Evolutionary conservation across 2,329 filamentous ascomycete species (phyloP).

Genomic region (Fusarium pininemorale): DNA sequence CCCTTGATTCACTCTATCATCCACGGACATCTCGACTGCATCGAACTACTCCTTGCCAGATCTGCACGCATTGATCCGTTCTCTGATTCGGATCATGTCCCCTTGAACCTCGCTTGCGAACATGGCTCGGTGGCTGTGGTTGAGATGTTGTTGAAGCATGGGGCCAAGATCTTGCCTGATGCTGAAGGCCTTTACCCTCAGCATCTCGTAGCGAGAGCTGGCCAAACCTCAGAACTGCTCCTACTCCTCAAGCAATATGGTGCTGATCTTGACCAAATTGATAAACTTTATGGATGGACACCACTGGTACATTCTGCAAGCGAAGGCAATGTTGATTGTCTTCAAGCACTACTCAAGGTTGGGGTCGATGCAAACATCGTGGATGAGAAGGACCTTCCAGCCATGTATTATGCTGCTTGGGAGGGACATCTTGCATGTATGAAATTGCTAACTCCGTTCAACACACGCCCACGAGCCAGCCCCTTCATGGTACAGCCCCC

Average conservation of each 20-base stretch:
- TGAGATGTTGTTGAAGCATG: constrained; percentile 81
- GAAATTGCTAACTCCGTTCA: constrained; percentile 77
- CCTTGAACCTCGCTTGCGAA: constrained; percentile 93
- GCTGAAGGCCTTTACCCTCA: constrained; percentile 98
- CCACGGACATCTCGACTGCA: constrained; percentile 82
- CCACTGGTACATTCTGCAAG: constrained; percentile 95
- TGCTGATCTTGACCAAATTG: constrained; percentile 88
- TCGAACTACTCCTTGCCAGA: constrained; percentile 77
- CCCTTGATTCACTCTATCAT: constrained; percentile 95
- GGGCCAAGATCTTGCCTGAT: constrained; percentile 86
- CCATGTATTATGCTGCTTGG: constrained; percentile 99
- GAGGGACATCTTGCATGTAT: constrained; percentile 96
- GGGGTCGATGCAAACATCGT: constrained; percentile 81
- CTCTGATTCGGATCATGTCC: constrained; percentile 90
- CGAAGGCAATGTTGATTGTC: constrained; percentile 90
- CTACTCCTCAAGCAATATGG: constrained; percentile 84
- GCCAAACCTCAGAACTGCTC: constrained; percentile 81
- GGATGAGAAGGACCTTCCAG: constrained; percentile 92
- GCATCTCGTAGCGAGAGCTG: constrained; percentile 91
- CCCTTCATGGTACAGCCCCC: constrained; percentile 55
- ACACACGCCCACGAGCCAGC: constrained; percentile 54
- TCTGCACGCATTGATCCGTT: constrained; percentile 87
- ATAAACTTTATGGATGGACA: constrained; percentile 98
- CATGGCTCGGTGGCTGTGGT: constrained; percentile 88
- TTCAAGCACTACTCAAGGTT: constrained; percentile 81